These are phyloP conservation scores for Plectosphaerella sp. DNA, from an alignment of 2,329 filamentous ascomycete species.

Conservation along the genomic window DNA sequence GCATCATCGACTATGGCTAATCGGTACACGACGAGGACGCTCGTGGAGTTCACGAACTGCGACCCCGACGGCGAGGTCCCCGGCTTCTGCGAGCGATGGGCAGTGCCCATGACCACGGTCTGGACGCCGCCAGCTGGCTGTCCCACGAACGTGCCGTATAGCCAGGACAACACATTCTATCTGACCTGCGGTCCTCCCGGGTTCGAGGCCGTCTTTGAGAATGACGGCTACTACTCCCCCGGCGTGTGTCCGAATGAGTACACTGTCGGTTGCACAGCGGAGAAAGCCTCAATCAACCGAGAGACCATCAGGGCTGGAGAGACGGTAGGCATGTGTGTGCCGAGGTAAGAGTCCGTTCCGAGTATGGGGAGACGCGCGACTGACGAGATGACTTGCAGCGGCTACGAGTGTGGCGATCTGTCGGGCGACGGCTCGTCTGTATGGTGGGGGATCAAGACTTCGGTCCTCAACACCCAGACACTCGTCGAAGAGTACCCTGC, in stretches of 20 bases:
- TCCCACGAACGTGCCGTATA: background rate
- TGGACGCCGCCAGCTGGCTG: background rate
- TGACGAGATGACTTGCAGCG: background rate
- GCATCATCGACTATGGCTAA: too few relatives aligned
- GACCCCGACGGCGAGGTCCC: background rate
- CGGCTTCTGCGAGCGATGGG: slow-evolving; percentile 1
- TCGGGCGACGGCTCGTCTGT: background rate
- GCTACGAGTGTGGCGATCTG: background rate
- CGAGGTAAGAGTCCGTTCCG: background rate
- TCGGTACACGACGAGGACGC: background rate
- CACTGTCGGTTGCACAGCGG: background rate
- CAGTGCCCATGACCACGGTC: background rate
- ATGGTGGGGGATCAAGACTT: background rate
- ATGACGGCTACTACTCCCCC: slow-evolving; percentile 2
- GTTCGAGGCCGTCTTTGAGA: background rate
- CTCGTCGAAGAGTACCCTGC: background rate
- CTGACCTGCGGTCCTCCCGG: background rate
- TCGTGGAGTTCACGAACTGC: background rate
- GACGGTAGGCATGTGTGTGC: background rate
- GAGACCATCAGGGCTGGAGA: background rate
- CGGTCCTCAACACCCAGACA: background rate
- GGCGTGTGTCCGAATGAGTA: background rate
- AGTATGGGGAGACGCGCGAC: background rate
- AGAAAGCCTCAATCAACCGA: background rate
- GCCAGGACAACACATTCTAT: background rate